phyloP scores from a whole-genome alignment of 2,329 filamentous ascomycete genomes.

The Monilinia polystroma region DNA sequence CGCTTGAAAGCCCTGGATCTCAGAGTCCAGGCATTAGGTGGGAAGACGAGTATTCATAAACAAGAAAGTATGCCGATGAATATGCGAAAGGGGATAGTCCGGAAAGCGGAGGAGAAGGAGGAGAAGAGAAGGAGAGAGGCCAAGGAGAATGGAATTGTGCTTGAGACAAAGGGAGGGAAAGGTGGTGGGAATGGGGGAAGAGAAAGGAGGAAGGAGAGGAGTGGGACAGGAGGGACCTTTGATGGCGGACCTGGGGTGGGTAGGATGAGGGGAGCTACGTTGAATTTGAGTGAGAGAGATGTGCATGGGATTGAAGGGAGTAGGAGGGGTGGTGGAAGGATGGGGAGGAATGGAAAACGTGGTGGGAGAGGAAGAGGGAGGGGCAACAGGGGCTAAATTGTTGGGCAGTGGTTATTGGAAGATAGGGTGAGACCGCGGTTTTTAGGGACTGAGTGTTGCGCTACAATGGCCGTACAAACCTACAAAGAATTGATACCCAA shows the following conservation, averaged over 20 bases:
- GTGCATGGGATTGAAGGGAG: slow-evolving; percentile 66
- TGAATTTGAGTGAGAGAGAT: slow-evolving; percentile 77
- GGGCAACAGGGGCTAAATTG: slow-evolving; percentile 9
- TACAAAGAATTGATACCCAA: slow-evolving; percentile 17
- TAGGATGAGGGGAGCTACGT: slow-evolving; percentile 69
- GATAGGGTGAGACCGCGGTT: neutral
- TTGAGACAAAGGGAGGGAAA: slow-evolving; percentile 61
- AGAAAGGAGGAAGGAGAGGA: slow-evolving; percentile 46
- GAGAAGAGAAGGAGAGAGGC: slow-evolving; percentile 73
- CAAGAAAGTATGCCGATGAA: slow-evolving; percentile 89
- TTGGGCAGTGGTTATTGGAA: neutral
- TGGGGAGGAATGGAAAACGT: slow-evolving; percentile 36
- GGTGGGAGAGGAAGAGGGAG: slow-evolving; percentile 19
- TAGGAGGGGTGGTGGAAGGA: slow-evolving; percentile 42
- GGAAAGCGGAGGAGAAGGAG: slow-evolving; percentile 65
- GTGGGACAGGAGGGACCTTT: slow-evolving; percentile 52
- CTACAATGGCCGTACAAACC: neutral
- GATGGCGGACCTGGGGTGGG: slow-evolving; percentile 80
- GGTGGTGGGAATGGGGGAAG: slow-evolving; percentile 49
- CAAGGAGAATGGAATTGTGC: slow-evolving; percentile 83
- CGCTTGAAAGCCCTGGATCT: slow-evolving; percentile 81
- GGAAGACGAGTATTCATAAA: slow-evolving; percentile 69
- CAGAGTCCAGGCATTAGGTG: slow-evolving; percentile 76
- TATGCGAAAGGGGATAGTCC: slow-evolving; percentile 79
- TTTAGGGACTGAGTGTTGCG: neutral